Base-by-base conservation (phyloP, 2,329 filamentous ascomycete species). In the Monosporascus sp. region DNA sequence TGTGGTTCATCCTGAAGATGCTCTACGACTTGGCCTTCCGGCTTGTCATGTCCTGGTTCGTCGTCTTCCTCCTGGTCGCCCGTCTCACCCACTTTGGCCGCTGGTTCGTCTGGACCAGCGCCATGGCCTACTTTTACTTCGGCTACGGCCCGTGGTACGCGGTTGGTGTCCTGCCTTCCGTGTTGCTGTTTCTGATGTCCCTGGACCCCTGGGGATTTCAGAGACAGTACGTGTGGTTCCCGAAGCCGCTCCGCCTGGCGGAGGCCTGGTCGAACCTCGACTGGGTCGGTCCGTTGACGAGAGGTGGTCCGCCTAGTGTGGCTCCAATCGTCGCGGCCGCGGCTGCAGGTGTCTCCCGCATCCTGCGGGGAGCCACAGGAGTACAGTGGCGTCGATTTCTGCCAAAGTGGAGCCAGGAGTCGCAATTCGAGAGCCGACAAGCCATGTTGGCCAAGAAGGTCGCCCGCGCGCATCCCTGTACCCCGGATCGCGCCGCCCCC, bases 61-160 rank as follows among this genome's bases (percentile, higher is more conserved):
- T 43, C 17, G 5, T 18, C 1, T 39, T 46, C 7, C 1, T 50
- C 7, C 14, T 51, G 8, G 2, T 49, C 17, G 7, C 20, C 39
- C 14, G 7, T 1, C 1, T 52, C 38, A 47, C 37, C 27, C 4
- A 6, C 52, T 57, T 52, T 52, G 55, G 51, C 22, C 15, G 44
- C 31, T 49, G 9, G 39, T 48, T 43, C 22, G 18, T 38, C 31
- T 25, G 37, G 31, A 6, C 31, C 45, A 27, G 37, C 36, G 43
- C n/a, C 9, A 5, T 17, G 17, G 11, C 35, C 14, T n/a, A 18
- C 15, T 27, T 8, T 22, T 39, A 41, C 36, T 48, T 24, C 41
- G 35, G 20, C 14, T 44, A 46, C 20, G 35, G 31, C 27, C 48
- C 43, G 14, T 46, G 43, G 43, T 46, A 14, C 43, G 15, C 25